Evolutionary conservation across 2,329 filamentous ascomycete genomes (phyloP), one percentile per base, ranked within the genome.

Genomic region (Colletotrichum simmondsii): DNA sequence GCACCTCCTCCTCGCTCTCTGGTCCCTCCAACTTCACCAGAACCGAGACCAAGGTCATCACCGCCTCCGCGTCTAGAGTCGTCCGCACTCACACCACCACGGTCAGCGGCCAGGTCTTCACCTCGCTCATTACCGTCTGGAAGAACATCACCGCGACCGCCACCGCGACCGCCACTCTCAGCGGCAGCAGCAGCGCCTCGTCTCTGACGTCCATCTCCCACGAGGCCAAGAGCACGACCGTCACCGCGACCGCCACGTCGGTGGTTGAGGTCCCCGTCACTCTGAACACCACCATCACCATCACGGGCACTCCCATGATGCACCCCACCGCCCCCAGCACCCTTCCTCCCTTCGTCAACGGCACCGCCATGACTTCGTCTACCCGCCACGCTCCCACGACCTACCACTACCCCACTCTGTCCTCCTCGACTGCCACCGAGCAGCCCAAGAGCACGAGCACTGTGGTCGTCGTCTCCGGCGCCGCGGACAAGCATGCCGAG

Each of bases 401-500:
- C 60, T 32, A 32, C 37, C 66, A 46, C 52, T 37, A 46, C 42
- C 16, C 52, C 49, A 35, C 14, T n/a, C 35, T 28, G 19, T 10
- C 22, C n/a, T 49, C 60, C 30, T 26, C 46, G 61, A n/a, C 46
- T 63, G 46, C 8, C 61, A n/a, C 28, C 19, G 42, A n/a, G 42
- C 42, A 49, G 42, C 65, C 64, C 19, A 22, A 42, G 26, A 32
- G 22, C 57, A 67, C 35, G 53, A 58, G 46, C 35, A 64, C 71
- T 5, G 77, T 78, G 19, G 71, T 82, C 65, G 74, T 81, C 60
- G 75, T 80, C 60, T 84, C 82, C 30, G 79, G 77, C 32, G 80
- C 77, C 30, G 80, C 77, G 4, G 77, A 74, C 69, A 83, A 81
- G 77, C 79, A 79, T 71, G 77, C 79, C 2, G 77, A 80, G 69